Base-by-base conservation (phyloP, 768 basidiomycete species). In the Candolleomyces eurysporus region DNA sequence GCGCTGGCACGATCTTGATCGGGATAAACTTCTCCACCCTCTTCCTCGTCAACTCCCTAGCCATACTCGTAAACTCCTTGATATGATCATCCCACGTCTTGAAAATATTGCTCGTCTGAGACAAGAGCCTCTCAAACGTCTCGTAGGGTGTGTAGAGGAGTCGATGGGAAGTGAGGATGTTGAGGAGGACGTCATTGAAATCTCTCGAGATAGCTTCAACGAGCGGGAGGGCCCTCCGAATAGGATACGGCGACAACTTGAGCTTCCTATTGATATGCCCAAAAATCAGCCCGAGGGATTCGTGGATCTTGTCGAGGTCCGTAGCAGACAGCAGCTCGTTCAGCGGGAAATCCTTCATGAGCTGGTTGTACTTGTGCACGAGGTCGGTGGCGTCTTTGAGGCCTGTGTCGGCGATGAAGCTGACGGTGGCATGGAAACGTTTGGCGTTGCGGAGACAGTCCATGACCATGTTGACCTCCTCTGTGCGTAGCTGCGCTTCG, bases 261-360 rank as follows among this genome's bases (percentile, higher is more conserved):
- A 99, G 88, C 73, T 96, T 98, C 75, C 95, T 92, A 73, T 93
- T 97, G 71, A 98, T 84, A 71, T 99, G 97, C 0, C 84, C 84
- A 69, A 98, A 98, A 71, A 98, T 96, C 61, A 90, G 82, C 0
- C 84, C 75, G 13, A 98, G 79, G 4, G 92, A 88, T 73, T 97
- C 94, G 70, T 96, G 90, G 42, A 98, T 89, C 78, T 96, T 97
- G 72, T 92, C 91, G 1, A 98, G 85, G 73, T 98, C 97, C 2
- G 97, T 97, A 0, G 97, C 94, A 9, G 96, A 94, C 30, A 99
- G 83, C 19, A 98, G 86, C 70, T 98, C 96, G 71, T 99, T 97
- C 31, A 99, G 81, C 0, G 97, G 97, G 68, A 98, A 98, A 70
- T 99, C 97, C 76, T 96, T 97, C 97, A 99, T 98, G 60, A 98